Conservation (phyloP, 1,139 yeast species). For the Kodamaea sp. region DNA sequence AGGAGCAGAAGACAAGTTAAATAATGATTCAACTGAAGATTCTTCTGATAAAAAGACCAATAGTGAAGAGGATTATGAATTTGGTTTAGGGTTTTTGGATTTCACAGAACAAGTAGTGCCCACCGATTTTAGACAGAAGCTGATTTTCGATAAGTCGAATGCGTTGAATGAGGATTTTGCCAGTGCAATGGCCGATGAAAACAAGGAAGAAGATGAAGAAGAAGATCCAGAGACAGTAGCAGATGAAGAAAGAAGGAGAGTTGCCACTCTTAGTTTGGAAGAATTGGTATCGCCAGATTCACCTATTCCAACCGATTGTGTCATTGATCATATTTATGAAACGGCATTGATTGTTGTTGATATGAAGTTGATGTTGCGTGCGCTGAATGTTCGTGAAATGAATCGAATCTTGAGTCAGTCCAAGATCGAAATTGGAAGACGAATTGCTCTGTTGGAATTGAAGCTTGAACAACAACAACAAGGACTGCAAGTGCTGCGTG, state of each 20-base stretch:
- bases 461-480: conserved; percentile 14
- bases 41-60: conserved; percentile 18
- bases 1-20: conserved; percentile 7
- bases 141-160: conserved; percentile 30
- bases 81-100: conserved; percentile 30
- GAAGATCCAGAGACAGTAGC: conserved; percentile 4
- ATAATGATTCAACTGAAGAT: conserved; percentile 18
- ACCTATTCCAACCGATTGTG: conserved; percentile 49
- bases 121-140: conserved; percentile 34
- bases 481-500: too few species aligned
- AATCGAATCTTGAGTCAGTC: conserved; percentile 40
- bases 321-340: conserved; percentile 58
- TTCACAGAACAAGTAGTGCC: conserved; percentile 18
- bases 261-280: conserved; percentile 41
- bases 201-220: conserved; percentile 6
- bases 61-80: conserved; percentile 26
- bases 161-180: conserved; percentile 2
- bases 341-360: conserved; percentile 59
- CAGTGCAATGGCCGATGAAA: conserved; percentile 5
- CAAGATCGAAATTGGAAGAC: conserved; percentile 26
- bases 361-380: conserved; percentile 58
- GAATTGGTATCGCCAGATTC: conserved; percentile 51
- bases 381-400: conserved; percentile 59
- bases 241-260: conserved; percentile 15
- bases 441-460: conserved; percentile 18